phyloP scores from a whole-genome alignment of 768 basidiomycete species.

The Tylopilus intermedius region DNA sequence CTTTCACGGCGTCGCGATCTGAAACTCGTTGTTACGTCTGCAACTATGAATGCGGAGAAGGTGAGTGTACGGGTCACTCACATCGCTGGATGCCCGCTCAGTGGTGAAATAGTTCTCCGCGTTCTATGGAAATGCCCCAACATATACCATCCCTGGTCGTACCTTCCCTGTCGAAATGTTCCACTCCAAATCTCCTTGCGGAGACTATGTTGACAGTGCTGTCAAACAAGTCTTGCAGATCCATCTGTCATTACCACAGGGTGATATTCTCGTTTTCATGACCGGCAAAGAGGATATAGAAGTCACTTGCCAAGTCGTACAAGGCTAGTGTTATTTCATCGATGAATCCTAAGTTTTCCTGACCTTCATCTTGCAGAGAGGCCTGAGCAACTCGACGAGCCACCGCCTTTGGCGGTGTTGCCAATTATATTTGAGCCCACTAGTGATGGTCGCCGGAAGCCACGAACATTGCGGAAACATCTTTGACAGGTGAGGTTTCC shows the following conservation, averaged over 20 bases:
- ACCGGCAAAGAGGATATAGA: constrained; percentile 99
- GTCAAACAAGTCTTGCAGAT: constrained; percentile 98
- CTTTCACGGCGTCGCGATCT: constrained; percentile 87
- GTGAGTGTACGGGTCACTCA: constrained; percentile 35
- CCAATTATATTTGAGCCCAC: constrained; percentile 98
- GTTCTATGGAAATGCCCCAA: constrained; percentile 94
- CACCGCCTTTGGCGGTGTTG: constrained; percentile 79
- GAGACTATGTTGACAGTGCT: constrained; percentile 96
- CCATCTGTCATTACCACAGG: constrained; percentile 85
- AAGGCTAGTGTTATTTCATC: constrained; percentile 48
- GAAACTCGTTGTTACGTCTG: constrained; percentile 96
- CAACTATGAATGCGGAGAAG: constrained; percentile 99
- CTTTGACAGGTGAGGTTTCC: constrained; percentile 65
- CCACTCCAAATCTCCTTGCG: constrained; percentile 96
- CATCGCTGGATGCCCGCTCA: neutral
- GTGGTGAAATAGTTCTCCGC: constrained; percentile 69
- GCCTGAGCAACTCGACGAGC: constrained; percentile 86
- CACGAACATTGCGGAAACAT: constrained; percentile 98
- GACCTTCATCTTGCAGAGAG: constrained; percentile 57
- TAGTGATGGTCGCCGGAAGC: constrained; percentile 92
- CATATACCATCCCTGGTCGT: constrained; percentile 88
- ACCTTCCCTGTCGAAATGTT: constrained; percentile 98
- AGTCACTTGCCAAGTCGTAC: constrained; percentile 89
- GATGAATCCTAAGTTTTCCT: no score
- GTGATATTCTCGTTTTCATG: constrained; percentile 98